A percentile compares a stretch with the other conserved stretches of the same genome.
Conservation (phyloP, 2,329 filamentous ascomycete genomes). For the Aureobasidium sp. region DNA sequence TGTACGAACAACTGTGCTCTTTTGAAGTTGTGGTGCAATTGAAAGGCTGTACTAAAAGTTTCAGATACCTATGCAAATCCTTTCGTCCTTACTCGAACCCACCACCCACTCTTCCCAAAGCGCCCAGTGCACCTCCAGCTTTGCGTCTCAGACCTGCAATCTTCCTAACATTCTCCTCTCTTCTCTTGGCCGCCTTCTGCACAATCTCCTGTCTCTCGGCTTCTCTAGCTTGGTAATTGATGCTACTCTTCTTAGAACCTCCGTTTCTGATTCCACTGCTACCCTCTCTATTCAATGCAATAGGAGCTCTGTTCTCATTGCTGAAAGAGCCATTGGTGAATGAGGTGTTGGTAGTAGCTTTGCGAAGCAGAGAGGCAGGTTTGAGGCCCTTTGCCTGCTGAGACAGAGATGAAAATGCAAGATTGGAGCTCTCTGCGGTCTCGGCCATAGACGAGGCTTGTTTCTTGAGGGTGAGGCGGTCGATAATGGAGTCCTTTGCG, state of each 20-base stretch:
- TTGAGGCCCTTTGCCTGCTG: constrained; percentile 41
- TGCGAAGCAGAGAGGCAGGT: constrained; percentile 61
- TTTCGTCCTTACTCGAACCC: background rate
- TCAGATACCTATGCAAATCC: no score
- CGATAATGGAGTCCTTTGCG: constrained; percentile 45
- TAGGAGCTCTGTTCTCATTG: constrained; percentile 1
- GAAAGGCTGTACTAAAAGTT: no score
- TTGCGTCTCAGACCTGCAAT: constrained; percentile 33
- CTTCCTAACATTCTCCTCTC: constrained; percentile 39
- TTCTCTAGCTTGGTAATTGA: constrained; percentile 52
- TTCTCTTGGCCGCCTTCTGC: constrained; percentile 43
- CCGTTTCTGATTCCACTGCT: constrained; percentile 33
- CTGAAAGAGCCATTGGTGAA: background rate
- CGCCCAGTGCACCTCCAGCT: constrained; percentile 29
- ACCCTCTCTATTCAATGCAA: constrained; percentile 15
- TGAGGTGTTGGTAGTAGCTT: constrained; percentile 52
- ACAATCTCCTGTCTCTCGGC: constrained; percentile 43
- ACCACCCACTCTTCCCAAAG: constrained; percentile 26
- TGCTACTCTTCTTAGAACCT: constrained; percentile 49
- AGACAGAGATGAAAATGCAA: constrained; percentile 24
- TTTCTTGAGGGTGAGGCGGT: constrained; percentile 65
- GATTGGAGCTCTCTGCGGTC: constrained; percentile 37
- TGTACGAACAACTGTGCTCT: no score
- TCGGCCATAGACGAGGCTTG: constrained; percentile 21
- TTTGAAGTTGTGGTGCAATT: no score